phyloP scores from a whole-genome alignment of 2,329 filamentous ascomycete species.

The Paraconiothyrium brasiliense region DNA sequence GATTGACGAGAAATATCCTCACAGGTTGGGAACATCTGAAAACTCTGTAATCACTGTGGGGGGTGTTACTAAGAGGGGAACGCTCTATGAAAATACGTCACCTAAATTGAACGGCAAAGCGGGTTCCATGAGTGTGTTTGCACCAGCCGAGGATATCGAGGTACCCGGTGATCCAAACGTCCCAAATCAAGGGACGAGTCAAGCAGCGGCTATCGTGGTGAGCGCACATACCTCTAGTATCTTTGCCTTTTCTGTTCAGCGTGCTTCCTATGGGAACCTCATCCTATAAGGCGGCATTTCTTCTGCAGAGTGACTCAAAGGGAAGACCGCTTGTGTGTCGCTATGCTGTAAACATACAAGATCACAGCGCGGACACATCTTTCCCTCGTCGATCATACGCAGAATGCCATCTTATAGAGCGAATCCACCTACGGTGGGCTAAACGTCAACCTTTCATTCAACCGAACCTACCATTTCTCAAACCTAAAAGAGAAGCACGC shows the following conservation, averaged over 20 bases:
- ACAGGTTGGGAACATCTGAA: conserved; percentile 7
- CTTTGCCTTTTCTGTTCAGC: not conserved
- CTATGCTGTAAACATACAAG: too few relatives aligned
- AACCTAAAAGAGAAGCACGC: not conserved
- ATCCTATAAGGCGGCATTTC: not conserved
- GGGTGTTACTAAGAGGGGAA: conserved; percentile 7
- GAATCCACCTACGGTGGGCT: too few relatives aligned
- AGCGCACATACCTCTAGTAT: not conserved
- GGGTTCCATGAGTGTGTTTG: conserved; percentile 16
- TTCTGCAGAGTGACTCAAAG: too few relatives aligned
- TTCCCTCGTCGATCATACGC: too few relatives aligned
- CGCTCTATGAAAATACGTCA: not conserved
- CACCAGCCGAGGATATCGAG: conserved; percentile 3
- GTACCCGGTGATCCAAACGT: not conserved
- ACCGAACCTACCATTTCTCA: too few relatives aligned
- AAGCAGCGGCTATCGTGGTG: conserved; percentile 18
- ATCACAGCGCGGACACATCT: too few relatives aligned
- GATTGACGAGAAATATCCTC: conserved; percentile 3
- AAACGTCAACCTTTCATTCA: too few relatives aligned
- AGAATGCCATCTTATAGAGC: too few relatives aligned
- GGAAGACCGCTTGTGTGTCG: too few relatives aligned
- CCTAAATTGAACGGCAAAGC: conserved; percentile 1
- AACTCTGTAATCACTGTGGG: conserved; percentile 19
- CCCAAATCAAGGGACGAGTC: conserved; percentile 11
- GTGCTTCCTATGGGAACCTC: not conserved